Evolutionary conservation across 208 protist genomes (phyloP), one percentile per base, ranked within the genome.

Genomic region (Leishmania mexicana): DNA sequence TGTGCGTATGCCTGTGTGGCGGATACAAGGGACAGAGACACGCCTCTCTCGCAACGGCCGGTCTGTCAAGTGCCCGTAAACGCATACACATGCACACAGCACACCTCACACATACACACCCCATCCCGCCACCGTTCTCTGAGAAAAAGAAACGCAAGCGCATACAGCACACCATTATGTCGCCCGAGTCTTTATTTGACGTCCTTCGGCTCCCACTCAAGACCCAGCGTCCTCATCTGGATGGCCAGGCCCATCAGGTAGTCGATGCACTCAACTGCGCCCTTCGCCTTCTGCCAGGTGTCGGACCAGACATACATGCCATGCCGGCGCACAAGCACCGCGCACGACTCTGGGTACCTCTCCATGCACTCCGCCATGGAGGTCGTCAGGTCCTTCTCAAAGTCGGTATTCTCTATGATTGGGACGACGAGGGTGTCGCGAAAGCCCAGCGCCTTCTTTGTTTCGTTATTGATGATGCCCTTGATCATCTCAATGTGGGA

Each of bases 401-500:
- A 86, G 70, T 97, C 88, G 0, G 96, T 98, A 88, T 99, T 99
- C 38, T 99, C 98, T 68, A 99, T 99, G 78, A 99, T 99, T 35
- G 98, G 98, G 19, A 99, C 89, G 15, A 98, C 90, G 42, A 99
- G 89, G n/a, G 87, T 91, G 83, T 98, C 93, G 64, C 95, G 89
- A 78, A 96, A 98, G 71, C 90, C 83, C 31, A 94, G 81, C 35
- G 90, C 90, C 40, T 91, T 93, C 70, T 90, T 88, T 4, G 81
- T 93, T n/a, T 75, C 83, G 60, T 85, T 83, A 70, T 90, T 86
- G 38, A 31, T 40, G 72, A 98, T 94, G 57, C 95, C 93, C 87
- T 99, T 99, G 78, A 99, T 98, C 98, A 99, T 99, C 83, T 99
- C 97, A 67, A 98, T 83, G 84, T 99, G 93, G 21, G 96, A 98